A percentile compares a stretch with the other conserved stretches of the same genome.
Evolutionary conservation across 78 protist genomes (phyloP).

Genomic region (Chrysochromulina parva): DNA sequence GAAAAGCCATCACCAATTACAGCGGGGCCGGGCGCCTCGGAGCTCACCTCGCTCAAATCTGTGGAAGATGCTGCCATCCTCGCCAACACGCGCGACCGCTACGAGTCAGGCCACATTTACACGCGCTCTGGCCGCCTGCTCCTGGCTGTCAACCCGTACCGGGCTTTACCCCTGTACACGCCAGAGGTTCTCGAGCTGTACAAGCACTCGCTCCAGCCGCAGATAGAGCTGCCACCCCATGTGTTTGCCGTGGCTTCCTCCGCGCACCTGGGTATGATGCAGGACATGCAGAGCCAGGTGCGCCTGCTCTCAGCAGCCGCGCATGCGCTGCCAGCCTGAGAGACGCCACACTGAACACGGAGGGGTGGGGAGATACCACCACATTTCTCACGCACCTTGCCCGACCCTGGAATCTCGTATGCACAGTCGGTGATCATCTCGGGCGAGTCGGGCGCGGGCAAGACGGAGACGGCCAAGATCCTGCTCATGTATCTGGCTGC

Average conservation of each 20-base stretch:
- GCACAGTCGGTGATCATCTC: conserved; percentile 6
- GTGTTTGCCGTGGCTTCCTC: neutral
- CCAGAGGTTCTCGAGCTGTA: neutral
- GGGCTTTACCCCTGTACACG: neutral
- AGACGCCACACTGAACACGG: no score
- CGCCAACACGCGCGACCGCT: neutral
- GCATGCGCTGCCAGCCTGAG: no score
- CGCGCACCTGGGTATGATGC: neutral
- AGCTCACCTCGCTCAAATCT: neutral
- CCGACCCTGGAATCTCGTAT: no score
- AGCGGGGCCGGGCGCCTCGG: neutral
- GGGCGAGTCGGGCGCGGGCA: conserved; percentile 23
- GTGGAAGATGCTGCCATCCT: neutral
- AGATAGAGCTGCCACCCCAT: neutral
- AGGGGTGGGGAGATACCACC: no score
- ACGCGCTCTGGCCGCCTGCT: neutral
- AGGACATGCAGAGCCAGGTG: neutral
- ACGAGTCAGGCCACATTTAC: neutral
- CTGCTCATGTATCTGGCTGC: neutral
- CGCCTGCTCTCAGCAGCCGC: no score
- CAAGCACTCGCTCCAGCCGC: neutral
- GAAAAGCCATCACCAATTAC: no score
- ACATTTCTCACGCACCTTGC: no score
- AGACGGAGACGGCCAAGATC: conserved; percentile 9
- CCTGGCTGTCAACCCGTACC: conserved; percentile 16